These are phyloP conservation scores for Eudorina sp. DNA, from an alignment of 139 green algal genomes.

Conservation along the genomic window DNA sequence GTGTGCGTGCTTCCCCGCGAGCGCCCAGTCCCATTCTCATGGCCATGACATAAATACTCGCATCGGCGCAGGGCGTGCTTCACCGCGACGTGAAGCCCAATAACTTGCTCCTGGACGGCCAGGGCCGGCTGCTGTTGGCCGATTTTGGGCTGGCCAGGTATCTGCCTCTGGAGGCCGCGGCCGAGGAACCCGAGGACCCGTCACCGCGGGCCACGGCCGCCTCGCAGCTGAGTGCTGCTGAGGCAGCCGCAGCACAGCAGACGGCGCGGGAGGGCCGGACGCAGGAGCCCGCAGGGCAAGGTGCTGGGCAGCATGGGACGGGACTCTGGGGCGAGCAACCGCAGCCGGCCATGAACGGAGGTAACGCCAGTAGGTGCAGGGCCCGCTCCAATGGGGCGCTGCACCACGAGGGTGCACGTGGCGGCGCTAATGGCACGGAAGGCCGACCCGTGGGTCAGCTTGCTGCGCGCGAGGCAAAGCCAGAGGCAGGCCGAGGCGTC, in stretches of 20 bases:
- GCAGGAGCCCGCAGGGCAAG: neutral
- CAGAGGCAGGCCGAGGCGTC: neutral
- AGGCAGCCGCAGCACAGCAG: neutral
- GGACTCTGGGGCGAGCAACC: no score
- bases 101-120: slow-evolving; percentile 82
- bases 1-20: no score
- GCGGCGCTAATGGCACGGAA: no score
- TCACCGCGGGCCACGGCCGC: no score
- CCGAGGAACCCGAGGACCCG: slow-evolving; percentile 5
- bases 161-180: slow-evolving; percentile 62
- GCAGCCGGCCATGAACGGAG: no score
- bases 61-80: slow-evolving; percentile 69
- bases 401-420: no score
- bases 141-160: slow-evolving; percentile 88
- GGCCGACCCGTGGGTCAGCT: neutral
- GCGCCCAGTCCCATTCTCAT: no score
- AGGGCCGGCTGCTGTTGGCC: slow-evolving; percentile 77
- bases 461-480: neutral
- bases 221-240: no score
- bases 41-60: no score
- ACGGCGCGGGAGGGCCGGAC: neutral
- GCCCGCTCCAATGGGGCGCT: no score
- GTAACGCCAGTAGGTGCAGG: no score
- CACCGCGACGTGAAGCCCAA: slow-evolving; percentile 93
- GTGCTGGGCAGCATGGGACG: no score